Evolutionary conservation across 768 basidiomycete species (phyloP).

Genomic region (Guyanaporus albipodus): DNA sequence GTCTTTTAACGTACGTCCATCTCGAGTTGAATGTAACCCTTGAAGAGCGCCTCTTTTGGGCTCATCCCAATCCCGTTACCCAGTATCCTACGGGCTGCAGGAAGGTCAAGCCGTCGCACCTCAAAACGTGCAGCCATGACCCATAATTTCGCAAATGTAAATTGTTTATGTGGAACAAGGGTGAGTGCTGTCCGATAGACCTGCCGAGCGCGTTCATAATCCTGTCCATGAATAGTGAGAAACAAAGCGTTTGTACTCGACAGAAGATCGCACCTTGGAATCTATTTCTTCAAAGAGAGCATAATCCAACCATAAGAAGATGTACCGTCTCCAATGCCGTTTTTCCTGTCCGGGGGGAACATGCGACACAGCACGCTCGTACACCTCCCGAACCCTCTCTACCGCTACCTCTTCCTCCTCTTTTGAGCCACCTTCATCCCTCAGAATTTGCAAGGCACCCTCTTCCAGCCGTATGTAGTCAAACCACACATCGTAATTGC

Average conservation of each 20-base stretch:
- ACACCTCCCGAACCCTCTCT: slow-evolving; percentile 82
- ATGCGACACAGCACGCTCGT: slow-evolving; percentile 92
- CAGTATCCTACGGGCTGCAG: slow-evolving; percentile 82
- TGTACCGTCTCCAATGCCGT: slow-evolving; percentile 85
- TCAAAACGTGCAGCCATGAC: slow-evolving; percentile 90
- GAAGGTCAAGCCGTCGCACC: slow-evolving; percentile 74
- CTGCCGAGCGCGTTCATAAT: slow-evolving; percentile 80
- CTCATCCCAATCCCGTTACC: slow-evolving; percentile 93
- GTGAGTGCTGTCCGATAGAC: slow-evolving; percentile 88
- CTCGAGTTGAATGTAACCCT: slow-evolving; percentile 92
- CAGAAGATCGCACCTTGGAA: slow-evolving; percentile 56
- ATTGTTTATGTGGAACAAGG: slow-evolving; percentile 92
- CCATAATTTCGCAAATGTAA: slow-evolving; percentile 98
- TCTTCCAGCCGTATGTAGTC: slow-evolving; percentile 94
- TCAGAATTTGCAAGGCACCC: slow-evolving; percentile 71
- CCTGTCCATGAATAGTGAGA: slow-evolving; percentile 41
- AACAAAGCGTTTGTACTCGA: neutral
- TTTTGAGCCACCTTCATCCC: slow-evolving; percentile 66
- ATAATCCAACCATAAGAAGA: slow-evolving; percentile 93
- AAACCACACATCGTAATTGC: slow-evolving; percentile 98
- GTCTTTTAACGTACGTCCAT: slow-evolving; percentile 58
- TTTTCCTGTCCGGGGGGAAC: slow-evolving; percentile 94
- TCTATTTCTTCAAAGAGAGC: slow-evolving; percentile 97
- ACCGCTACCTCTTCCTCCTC: slow-evolving; percentile 64
- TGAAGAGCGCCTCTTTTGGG: slow-evolving; percentile 93